Evolutionary conservation across 139 green algal species (phyloP), one percentile per base, ranked within the genome.

Genomic region (Chlamydomonas asymmetrica): DNA sequence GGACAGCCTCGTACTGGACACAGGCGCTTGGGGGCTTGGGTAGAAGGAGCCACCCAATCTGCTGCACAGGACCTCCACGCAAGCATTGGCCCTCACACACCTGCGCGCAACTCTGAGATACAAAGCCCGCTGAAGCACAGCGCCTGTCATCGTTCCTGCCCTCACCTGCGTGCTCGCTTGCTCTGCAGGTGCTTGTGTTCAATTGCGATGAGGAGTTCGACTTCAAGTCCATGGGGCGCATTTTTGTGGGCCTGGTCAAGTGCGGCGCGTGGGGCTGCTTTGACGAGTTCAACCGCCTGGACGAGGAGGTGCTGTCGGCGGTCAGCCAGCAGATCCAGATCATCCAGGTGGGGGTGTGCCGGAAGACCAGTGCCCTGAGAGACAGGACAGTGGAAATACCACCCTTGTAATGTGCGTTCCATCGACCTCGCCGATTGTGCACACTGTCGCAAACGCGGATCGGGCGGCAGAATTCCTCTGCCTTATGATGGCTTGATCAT

Each of bases 141-240:
- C 48, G 13, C 18, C 45, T 54, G 45, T 54, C n/a, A 40, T 48
- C 27, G 32, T 67, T 41, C 16, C 27, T 48, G 27, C 32, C 40
- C 8, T 41, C 37, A 10, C 39, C 29, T 16, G 2, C 61, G 62
- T n/a, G n/a, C n/a, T n/a, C n/a, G n/a, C n/a, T n/a, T n/a, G n/a
- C n/a, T n/a, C n/a, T n/a, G n/a, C 87, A 94, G 84, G 89, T 94
- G 54, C 83, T 96, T 22, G 92, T 96, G 48, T 96, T 96, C 85
- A 96, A 96, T 63, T 96, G 92, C 80, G 90, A 94, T 49, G 92
- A 93, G 78, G 83, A 93, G 78, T 96, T 96, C 81, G 91, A 96
- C 72, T 90, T 92, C 76, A 80, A 85, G 49, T 82, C 78, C 25
- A 93, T 96, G 86, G 89, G 85, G 8, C 87, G 92, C 71, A 95